Evolutionary conservation across 2,329 filamentous ascomycete genomes (phyloP).

Genomic region (Apiospora sp.): DNA sequence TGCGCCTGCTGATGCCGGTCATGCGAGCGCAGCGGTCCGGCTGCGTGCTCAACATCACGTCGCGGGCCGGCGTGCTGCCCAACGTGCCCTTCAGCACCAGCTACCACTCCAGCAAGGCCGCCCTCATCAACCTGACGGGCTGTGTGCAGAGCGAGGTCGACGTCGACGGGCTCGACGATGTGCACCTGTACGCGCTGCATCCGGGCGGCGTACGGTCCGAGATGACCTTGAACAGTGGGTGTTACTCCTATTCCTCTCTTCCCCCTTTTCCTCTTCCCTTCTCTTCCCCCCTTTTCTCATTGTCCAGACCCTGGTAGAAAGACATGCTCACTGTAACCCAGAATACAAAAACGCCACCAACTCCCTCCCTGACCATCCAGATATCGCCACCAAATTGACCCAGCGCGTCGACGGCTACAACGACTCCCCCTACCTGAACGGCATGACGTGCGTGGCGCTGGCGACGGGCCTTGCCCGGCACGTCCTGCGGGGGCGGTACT

Average conservation of each 20-base stretch:
- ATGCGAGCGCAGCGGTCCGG: conserved; percentile 38
- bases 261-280: not conserved
- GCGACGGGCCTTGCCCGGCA: conserved; percentile 40
- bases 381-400: conserved; percentile 29
- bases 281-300: not conserved
- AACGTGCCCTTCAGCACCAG: conserved; percentile 41
- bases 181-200: conserved; percentile 43
- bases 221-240: conserved; percentile 41
- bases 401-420: conserved; percentile 39
- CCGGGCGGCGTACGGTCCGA: conserved; percentile 42
- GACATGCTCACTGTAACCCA: not conserved
- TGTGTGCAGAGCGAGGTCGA: conserved; percentile 42
- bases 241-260: not conserved
- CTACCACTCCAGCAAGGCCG: conserved; percentile 44
- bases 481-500: conserved; percentile 38
- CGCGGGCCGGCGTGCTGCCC: conserved; percentile 39
- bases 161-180: conserved; percentile 37
- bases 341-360: conserved; percentile 35
- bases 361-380: conserved; percentile 34
- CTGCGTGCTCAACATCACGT: conserved; percentile 43
- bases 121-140: conserved; percentile 42
- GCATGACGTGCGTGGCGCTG: conserved; percentile 43
- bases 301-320: no score
- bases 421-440: conserved; percentile 44
- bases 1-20: conserved; percentile 38